Evolutionary conservation across 495 filamentous ascomycete genomes (phyloP), one percentile per base, ranked within the genome.

Genomic region (Astrothelium subdiscretum): DNA sequence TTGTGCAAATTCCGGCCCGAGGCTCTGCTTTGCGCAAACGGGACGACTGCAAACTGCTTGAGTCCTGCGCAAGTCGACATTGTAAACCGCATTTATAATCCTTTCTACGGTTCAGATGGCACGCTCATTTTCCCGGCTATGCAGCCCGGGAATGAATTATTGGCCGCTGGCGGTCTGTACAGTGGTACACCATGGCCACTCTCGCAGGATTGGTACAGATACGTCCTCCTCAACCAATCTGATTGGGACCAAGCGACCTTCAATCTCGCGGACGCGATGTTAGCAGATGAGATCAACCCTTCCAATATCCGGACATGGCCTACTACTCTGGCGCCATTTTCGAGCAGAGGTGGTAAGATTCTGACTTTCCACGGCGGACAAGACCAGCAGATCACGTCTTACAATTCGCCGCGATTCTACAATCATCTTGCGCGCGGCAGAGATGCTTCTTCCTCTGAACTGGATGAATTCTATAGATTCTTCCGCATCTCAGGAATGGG

Each of bases 391-490:
- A 71, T 74, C 48, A 60, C 66, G 6, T 65, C 62, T 0, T 62
- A 65, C 4, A 72, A 68, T 59, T 67, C 63, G 3, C 58, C 63
- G 3, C 57, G 70, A 18, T 73, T 71, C 60, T 74, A 74, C 59
- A 66, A 67, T 6, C 48, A 54, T 20, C 48, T 54, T 29, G 48
- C 48, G 8, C 20, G 48, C 15, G 24, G 20, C 29, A 54, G 12
- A 20, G 48, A 54, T 27, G 48, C 48, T 8, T 54, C 48, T 12
- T 74, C 77, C 0, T 26, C 68, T 1, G 62, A 78, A 0, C 68
- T 85, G 12, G 83, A 87, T 63, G 74, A 76, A 1, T 86, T 85
- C 68, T 81, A 83, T 54, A 78, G 84, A 58, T 82, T 80, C 70
- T 87, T 86, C 72, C 74, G 76, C 1, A 80, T 85, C 63, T 77